Evolutionary conservation across 805 yeast genomes (phyloP).

Genomic region (Saturnispora zaruensis): DNA sequence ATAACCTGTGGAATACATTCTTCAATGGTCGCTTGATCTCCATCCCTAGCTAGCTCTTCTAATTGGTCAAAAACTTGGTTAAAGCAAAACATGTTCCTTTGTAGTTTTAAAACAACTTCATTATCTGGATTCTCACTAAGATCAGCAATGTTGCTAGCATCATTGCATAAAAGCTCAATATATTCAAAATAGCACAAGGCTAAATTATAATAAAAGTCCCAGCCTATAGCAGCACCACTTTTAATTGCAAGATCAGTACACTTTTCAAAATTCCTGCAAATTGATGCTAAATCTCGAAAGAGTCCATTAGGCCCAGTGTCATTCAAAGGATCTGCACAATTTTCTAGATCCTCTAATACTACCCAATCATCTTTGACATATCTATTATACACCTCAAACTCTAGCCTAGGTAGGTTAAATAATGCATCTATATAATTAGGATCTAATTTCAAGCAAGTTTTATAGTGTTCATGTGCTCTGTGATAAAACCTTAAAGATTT

Average conservation of each 20-base stretch:
- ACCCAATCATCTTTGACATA: slow-evolving; percentile 42
- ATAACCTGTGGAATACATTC: slow-evolving; percentile 20
- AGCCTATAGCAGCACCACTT: slow-evolving; percentile 18
- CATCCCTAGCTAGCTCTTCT: background rate
- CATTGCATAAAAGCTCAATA: slow-evolving; percentile 28
- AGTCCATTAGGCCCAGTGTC: slow-evolving; percentile 24
- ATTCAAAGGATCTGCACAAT: slow-evolving; percentile 27
- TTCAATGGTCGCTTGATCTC: background rate
- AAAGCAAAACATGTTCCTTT: slow-evolving; percentile 13
- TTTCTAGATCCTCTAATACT: slow-evolving; percentile 25
- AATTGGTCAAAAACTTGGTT: slow-evolving; percentile 9
- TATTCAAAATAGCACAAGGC: slow-evolving; percentile 41
- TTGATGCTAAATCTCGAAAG: slow-evolving; percentile 30
- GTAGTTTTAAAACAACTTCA: slow-evolving; percentile 15
- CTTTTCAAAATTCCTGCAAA: slow-evolving; percentile 33
- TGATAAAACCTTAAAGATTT: slow-evolving; percentile 61
- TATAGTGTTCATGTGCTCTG: slow-evolving; percentile 41
- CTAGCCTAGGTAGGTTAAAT: slow-evolving; percentile 52
- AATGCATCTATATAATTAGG: slow-evolving; percentile 35
- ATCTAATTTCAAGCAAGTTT: slow-evolving; percentile 27
- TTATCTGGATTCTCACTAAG: background rate
- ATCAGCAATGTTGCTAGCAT: slow-evolving; percentile 1
- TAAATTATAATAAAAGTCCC: slow-evolving; percentile 40
- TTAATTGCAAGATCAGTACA: slow-evolving; percentile 25
- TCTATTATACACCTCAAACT: slow-evolving; percentile 49